Evolutionary conservation across 495 filamentous ascomycete species (phyloP).

Genomic region (Tuber aestivum): DNA sequence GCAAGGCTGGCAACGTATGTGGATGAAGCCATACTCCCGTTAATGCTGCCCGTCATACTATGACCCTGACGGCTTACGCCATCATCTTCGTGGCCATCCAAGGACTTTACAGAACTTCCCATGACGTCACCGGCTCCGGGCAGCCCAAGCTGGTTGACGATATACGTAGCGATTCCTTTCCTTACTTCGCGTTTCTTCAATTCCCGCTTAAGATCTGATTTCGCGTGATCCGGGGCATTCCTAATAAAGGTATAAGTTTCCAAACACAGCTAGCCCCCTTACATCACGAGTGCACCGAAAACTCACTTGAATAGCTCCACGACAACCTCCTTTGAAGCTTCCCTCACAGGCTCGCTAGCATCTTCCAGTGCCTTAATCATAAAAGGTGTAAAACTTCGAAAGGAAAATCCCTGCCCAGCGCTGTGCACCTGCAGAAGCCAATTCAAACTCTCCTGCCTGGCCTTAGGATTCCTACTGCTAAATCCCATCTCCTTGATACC

Average conservation of each 20-base stretch:
- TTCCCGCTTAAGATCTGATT: slow-evolving; percentile 79
- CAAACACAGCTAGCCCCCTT: background rate
- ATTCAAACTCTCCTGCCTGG: slow-evolving; percentile 74
- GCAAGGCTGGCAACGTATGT: slow-evolving; percentile 47
- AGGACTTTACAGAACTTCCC: slow-evolving; percentile 46
- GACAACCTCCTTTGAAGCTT: slow-evolving; percentile 70
- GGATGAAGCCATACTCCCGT: slow-evolving; percentile 50
- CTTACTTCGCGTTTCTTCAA: slow-evolving; percentile 71
- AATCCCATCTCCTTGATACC: slow-evolving; percentile 71
- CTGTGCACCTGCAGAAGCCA: slow-evolving; percentile 65
- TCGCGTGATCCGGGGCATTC: slow-evolving; percentile 72
- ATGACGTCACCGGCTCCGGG: slow-evolving; percentile 50
- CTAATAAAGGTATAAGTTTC: slow-evolving; percentile 44
- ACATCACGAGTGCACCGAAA: slow-evolving; percentile 2
- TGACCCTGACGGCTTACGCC: slow-evolving; percentile 22
- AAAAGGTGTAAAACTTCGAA: slow-evolving; percentile 71
- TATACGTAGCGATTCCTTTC: slow-evolving; percentile 72
- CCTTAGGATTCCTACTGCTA: slow-evolving; percentile 68
- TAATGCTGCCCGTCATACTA: slow-evolving; percentile 43
- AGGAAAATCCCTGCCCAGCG: slow-evolving; percentile 51
- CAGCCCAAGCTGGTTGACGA: slow-evolving; percentile 65
- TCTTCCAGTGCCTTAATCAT: slow-evolving; percentile 84
- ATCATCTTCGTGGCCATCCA: slow-evolving; percentile 44
- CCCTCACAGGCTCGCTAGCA: slow-evolving; percentile 76
- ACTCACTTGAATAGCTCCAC: slow-evolving; percentile 77